Base-by-base conservation (phyloP, 1,284 basidiomycete genomes). In the Fomitopsis pinicola region DNA sequence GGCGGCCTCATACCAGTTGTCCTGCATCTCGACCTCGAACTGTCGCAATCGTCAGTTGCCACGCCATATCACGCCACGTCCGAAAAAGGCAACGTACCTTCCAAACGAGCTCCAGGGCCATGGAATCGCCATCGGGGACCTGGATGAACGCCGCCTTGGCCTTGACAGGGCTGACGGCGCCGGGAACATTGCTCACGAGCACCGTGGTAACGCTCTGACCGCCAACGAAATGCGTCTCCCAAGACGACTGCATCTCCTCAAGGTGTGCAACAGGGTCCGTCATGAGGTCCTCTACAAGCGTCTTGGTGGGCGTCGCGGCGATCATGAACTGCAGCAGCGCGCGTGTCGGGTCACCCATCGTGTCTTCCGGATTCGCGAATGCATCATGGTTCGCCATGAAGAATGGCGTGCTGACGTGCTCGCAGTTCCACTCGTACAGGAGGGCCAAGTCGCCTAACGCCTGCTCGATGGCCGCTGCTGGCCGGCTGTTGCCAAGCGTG, bases 1-100 rank as follows among this genome's bases (percentile, higher is more conserved):
- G 5, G 88, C 79, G 2, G 89, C 81, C 71, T 93, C 89, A 61
- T 93, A 93, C 90, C 90, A 92, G 74, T 92, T 93, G 74, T 93
- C 86, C 69, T 86, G 72, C 91, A 93, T 90, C 79, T 92, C 90
- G n/a, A 92, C 88, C 69, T 91, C 89, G 64, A 91, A 88, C 86
- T 89, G 63, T 8, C 63, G 5, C 12, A 15, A 0, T 35, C 5
- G 35, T 63, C 12, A 63, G 48, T 30, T 2, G 9, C 26, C 28
- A n/a, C 26, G 48, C 63, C 17, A 30, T 28, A 58, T 42, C 57
- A 55, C 44, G 55, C 6, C 40, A 22, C 33, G 9, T 42, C 19
- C 42, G 15, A 7, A 38, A 19, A 28, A 19, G 14, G 28, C n/a
- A 14, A 69, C 78, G n/a, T 45, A 85, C 84, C 81, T 84, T 87